Conservation (phyloP, 305 asterid genomes). For the Fraxinus angustifolia region DNA sequence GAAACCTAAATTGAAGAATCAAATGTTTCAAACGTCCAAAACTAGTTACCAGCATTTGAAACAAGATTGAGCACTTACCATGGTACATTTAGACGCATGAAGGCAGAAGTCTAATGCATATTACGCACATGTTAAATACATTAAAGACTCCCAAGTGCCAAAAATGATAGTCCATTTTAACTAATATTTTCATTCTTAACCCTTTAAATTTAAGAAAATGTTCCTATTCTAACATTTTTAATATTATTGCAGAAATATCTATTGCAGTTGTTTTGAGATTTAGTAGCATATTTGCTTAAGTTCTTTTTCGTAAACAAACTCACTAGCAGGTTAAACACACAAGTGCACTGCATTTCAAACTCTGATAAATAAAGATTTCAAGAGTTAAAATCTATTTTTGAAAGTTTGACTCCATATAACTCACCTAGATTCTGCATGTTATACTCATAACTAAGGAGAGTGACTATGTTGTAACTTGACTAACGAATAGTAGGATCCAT, state of each 20-base stretch:
- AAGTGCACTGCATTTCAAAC: not conserved
- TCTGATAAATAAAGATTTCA: not conserved
- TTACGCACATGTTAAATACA: not conserved
- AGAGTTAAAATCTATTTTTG: not conserved
- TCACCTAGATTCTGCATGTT: not conserved
- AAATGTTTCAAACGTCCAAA: not conserved
- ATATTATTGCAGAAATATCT: no score
- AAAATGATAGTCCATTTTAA: not conserved
- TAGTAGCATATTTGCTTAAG: not conserved
- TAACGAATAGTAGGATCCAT: constrained; percentile 58
- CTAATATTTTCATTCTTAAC: not conserved
- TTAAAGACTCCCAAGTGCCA: not conserved
- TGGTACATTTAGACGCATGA: not conserved
- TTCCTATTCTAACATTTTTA: no score
- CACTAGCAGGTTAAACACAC: not conserved
- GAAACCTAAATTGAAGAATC: not conserved
- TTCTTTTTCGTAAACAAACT: not conserved
- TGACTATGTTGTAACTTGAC: constrained; percentile 43
- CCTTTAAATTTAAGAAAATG: not conserved
- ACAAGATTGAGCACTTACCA: not conserved
- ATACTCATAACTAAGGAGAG: constrained; percentile 16
- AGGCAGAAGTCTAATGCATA: not conserved
- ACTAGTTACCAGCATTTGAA: not conserved
- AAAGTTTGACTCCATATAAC: not conserved
- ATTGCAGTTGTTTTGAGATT: no score